These are phyloP conservation scores for Inga oerstediana DNA, from an alignment of 306 rosid species.

Conservation along the genomic window DNA sequence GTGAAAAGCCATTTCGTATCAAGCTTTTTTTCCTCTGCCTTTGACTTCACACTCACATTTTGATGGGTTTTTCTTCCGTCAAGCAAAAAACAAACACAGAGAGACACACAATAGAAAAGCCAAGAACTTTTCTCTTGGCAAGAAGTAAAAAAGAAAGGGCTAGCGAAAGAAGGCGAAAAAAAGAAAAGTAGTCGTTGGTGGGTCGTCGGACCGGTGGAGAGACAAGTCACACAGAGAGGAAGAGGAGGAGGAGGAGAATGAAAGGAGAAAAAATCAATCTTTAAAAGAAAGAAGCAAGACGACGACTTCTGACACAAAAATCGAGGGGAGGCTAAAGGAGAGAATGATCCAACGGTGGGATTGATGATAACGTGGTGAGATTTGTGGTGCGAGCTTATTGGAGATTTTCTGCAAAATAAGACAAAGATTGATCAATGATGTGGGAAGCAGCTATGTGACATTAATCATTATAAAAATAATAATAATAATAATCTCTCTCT, in stretches of 20 bases:
- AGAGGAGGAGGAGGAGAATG: background rate
- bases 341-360: constrained; percentile 49
- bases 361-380: constrained; percentile 45
- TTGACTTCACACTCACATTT: constrained; percentile 20
- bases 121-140: background rate
- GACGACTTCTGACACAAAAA: constrained; percentile 31
- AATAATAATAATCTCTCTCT: background rate
- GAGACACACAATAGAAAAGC: background rate
- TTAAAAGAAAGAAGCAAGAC: constrained; percentile 20
- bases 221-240: background rate
- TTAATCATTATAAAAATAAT: background rate
- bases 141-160: background rate
- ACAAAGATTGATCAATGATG: constrained; percentile 43
- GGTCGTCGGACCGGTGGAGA: background rate
- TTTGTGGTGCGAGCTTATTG: constrained; percentile 39
- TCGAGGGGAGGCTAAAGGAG: background rate
- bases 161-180: background rate
- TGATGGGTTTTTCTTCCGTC: background rate
- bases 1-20: constrained; percentile 59
- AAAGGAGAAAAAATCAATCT: constrained; percentile 31
- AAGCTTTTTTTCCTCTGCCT: background rate
- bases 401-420: constrained; percentile 32
- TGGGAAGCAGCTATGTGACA: constrained; percentile 41
- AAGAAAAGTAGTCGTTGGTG: background rate
- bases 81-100: background rate